Evolutionary conservation across 2,329 filamentous ascomycete genomes (phyloP).

Genomic region (Orbilia brochopaga): DNA sequence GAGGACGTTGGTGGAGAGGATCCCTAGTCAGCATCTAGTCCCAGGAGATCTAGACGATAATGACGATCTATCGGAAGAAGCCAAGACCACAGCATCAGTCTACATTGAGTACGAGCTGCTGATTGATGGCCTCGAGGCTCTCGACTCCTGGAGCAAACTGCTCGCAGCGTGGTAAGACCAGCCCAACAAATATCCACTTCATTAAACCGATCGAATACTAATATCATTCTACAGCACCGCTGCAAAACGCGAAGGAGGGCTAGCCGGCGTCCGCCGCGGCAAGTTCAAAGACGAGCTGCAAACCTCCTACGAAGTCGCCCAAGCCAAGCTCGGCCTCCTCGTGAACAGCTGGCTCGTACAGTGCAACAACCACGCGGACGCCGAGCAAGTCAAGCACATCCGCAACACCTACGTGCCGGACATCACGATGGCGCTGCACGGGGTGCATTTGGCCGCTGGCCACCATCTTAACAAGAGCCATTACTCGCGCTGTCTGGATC

Average conservation of each 20-base stretch:
- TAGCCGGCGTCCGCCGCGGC: slow-evolving; percentile 20
- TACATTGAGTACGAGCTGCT: slow-evolving; percentile 55
- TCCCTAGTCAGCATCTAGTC: slow-evolving; percentile 63
- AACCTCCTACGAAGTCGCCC: slow-evolving; percentile 46
- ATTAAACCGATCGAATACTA: slow-evolving; percentile 5
- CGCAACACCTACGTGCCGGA: slow-evolving; percentile 84
- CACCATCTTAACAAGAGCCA: slow-evolving; percentile 75
- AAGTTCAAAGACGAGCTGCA: slow-evolving; percentile 51
- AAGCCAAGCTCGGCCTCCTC: slow-evolving; percentile 44
- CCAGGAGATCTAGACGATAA: slow-evolving; percentile 55
- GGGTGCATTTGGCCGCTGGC: slow-evolving; percentile 78
- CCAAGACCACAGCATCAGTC: slow-evolving; percentile 44
- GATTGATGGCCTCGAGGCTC: slow-evolving; percentile 53
- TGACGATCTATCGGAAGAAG: slow-evolving; percentile 45
- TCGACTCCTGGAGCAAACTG: slow-evolving; percentile 53
- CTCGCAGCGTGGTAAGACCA: slow-evolving; percentile 28
- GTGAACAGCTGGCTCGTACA: slow-evolving; percentile 53
- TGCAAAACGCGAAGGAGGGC: slow-evolving; percentile 40
- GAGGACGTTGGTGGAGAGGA: slow-evolving; percentile 63
- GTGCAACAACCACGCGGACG: slow-evolving; percentile 62
- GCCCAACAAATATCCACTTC: background rate
- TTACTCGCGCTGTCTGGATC: slow-evolving; percentile 83
- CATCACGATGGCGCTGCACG: slow-evolving; percentile 80
- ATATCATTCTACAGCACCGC: slow-evolving; percentile 28
- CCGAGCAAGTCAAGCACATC: slow-evolving; percentile 68